Conservation (phyloP, 2,329 filamentous ascomycete genomes). For the Pyrenophora seminiperda region DNA sequence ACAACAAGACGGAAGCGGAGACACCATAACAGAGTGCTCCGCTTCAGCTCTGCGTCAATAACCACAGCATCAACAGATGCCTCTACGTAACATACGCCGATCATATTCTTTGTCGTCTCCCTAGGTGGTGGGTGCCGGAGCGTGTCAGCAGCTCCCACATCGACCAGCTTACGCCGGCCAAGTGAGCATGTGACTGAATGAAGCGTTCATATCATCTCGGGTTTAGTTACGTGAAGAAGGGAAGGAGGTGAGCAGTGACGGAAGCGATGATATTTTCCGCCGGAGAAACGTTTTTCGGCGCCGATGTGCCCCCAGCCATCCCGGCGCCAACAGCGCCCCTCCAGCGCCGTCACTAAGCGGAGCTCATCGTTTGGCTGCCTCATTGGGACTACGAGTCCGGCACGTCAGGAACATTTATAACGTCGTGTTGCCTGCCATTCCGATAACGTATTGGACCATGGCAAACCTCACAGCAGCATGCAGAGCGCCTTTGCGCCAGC, state of each 20-base stretch:
- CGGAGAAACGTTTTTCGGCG: conserved; percentile 22
- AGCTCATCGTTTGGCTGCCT: conserved; percentile 29
- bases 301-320: conserved; percentile 13
- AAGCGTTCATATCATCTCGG: conserved; percentile 76
- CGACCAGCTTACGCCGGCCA: conserved; percentile 53
- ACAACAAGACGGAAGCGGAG: not conserved
- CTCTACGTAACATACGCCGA: conserved; percentile 48
- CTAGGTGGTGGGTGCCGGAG: conserved; percentile 55
- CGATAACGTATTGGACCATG: conserved; percentile 41
- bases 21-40: not conserved
- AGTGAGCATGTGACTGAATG: conserved; percentile 61
- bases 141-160: conserved; percentile 57
- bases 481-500: conserved; percentile 48
- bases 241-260: conserved; percentile 23
- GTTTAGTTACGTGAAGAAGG: conserved; percentile 73
- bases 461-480: conserved; percentile 49
- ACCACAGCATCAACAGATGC: conserved; percentile 5
- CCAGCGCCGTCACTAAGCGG: conserved; percentile 25
- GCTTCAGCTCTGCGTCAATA: not conserved
- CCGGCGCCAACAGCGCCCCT: conserved; percentile 13
- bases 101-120: conserved; percentile 54
- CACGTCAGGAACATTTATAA: conserved; percentile 26
- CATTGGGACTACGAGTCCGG: conserved; percentile 32
- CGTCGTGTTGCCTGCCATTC: conserved; percentile 19
- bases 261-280: conserved; percentile 27